Base-by-base conservation (phyloP, 2,329 filamentous ascomycete species). In the Rosellinia necatrix region DNA sequence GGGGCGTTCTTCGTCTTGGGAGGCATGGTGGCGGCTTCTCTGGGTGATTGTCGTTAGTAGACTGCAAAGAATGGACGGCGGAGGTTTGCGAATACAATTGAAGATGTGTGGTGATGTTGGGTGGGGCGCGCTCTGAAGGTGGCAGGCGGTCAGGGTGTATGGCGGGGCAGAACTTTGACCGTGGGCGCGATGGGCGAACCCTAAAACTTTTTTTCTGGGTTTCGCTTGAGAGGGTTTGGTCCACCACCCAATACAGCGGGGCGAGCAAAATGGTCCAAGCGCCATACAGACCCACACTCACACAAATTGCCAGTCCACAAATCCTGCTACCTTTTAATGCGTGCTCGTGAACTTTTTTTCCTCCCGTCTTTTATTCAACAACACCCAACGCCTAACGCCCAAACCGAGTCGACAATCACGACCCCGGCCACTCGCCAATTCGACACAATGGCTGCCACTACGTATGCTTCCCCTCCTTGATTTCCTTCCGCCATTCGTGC, bases 1-100 rank as follows among this genome's bases (percentile, higher is more conserved):
- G 88, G 85, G 73, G 86, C 81, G 78, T 88, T 87, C 85, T 93
- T 92, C 87, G 94, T 94, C 87, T 96, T 96, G 78, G 92, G 92
- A 80, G 92, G 82, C 93, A 97, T 97, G 76, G 80, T 90, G 83
- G 78, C 72, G 72, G 72, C 65, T 71, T 56, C 59, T 61, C 65
- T 66, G 59, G 61, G 51, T 65, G 66, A 35, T 42, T 56, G 56
- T 61, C 46, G 52, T 59, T 55, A 37, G 54, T 49, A 35, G 49
- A 50, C 40, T 49, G 56, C 51, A 50, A 32, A 58, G 61, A n/a
- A 50, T 46, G 56, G 56, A 43, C 38, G 13, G 35, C 24, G 35
- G 24, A 56, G 55, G 55, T 60, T 59, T 55, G 48, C 42, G 48
- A 27, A 42, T n/a, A 42, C 38, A 56, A 64, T 66, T 63, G 64